Evolutionary conservation across 2,329 filamentous ascomycete genomes (phyloP).

Genomic region (Myotisia sp.): DNA sequence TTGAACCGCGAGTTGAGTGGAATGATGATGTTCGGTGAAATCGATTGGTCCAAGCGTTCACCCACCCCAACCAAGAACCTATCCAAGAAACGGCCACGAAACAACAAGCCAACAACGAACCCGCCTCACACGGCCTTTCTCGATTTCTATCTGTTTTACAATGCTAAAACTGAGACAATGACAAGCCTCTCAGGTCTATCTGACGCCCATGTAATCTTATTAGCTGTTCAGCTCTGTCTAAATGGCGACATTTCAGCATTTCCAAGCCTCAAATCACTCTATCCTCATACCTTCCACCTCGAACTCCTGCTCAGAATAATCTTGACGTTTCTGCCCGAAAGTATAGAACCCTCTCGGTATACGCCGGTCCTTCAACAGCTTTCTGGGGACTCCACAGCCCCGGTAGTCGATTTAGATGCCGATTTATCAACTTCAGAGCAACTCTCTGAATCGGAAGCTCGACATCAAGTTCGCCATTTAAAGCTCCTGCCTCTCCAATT

Average conservation of each 20-base stretch:
- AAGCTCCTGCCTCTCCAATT: constrained; percentile 37
- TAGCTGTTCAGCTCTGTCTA: constrained; percentile 43
- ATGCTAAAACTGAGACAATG: constrained; percentile 21
- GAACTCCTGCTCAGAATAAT: constrained; percentile 45
- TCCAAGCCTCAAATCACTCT: constrained; percentile 36
- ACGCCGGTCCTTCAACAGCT: constrained; percentile 35
- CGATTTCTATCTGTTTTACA: not conserved
- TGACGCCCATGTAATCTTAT: constrained; percentile 42
- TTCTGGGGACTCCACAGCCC: constrained; percentile 8
- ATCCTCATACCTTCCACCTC: constrained; percentile 35
- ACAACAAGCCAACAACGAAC: not conserved
- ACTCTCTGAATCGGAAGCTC: constrained; percentile 36
- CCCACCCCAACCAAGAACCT: not conserved
- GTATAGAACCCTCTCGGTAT: constrained; percentile 38
- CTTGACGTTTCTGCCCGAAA: constrained; percentile 48
- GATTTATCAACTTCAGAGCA: constrained; percentile 35
- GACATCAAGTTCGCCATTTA: constrained; percentile 39
- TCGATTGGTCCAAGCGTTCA: constrained; percentile 10
- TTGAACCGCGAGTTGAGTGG: constrained; percentile 4
- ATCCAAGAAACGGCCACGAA: not conserved
- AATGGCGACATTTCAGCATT: constrained; percentile 40
- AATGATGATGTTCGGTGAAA: constrained; percentile 2
- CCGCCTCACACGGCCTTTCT: not conserved
- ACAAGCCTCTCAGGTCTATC: constrained; percentile 31
- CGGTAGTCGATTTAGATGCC: constrained; percentile 19